Conservation (phyloP, 306 rosid genomes). For the Abrus precatorius region DNA sequence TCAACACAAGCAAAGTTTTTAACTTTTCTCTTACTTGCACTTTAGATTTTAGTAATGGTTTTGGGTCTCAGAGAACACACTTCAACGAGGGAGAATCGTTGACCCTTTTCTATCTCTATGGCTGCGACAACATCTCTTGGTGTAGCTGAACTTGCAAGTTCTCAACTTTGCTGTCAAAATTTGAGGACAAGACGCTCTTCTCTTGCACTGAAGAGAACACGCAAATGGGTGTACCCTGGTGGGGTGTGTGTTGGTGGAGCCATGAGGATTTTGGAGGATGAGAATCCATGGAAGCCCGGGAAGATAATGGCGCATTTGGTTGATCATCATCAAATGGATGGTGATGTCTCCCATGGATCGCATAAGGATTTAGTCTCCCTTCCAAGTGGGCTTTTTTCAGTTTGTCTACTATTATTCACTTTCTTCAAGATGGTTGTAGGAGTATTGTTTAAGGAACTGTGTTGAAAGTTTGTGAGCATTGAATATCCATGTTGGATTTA, state of each 20-base stretch:
- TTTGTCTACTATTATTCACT: conserved; percentile 11
- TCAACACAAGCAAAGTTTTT: neutral
- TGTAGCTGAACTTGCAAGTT: conserved; percentile 38
- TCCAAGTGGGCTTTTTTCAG: conserved; percentile 56
- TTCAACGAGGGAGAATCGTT: conserved; percentile 9
- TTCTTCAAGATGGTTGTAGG: conserved; percentile 27
- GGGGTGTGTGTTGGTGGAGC: conserved; percentile 36
- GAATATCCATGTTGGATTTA: conserved; percentile 32
- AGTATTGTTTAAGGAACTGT: conserved; percentile 34
- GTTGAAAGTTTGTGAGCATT: conserved; percentile 10
- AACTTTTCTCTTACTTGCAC: neutral
- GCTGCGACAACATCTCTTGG: conserved; percentile 42
- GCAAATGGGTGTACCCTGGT: conserved; percentile 42
- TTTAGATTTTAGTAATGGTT: conserved; percentile 29
- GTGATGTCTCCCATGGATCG: conserved; percentile 52
- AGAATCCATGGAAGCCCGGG: conserved; percentile 40
- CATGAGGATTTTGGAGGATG: conserved; percentile 39
- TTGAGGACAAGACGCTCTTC: conserved; percentile 31
- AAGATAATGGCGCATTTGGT: conserved; percentile 48
- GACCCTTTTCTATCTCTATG: conserved; percentile 39
- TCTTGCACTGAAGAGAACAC: conserved; percentile 39
- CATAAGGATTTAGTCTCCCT: conserved; percentile 55
- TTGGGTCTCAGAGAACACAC: conserved; percentile 4
- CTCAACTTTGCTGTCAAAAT: conserved; percentile 44
- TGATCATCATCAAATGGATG: conserved; percentile 49